Percentiles rank a stretch among this genome's conserved stretches.
These are phyloP conservation scores for Plicaturopsis crispa DNA, from an alignment of 768 basidiomycete genomes.

Conservation along the genomic window DNA sequence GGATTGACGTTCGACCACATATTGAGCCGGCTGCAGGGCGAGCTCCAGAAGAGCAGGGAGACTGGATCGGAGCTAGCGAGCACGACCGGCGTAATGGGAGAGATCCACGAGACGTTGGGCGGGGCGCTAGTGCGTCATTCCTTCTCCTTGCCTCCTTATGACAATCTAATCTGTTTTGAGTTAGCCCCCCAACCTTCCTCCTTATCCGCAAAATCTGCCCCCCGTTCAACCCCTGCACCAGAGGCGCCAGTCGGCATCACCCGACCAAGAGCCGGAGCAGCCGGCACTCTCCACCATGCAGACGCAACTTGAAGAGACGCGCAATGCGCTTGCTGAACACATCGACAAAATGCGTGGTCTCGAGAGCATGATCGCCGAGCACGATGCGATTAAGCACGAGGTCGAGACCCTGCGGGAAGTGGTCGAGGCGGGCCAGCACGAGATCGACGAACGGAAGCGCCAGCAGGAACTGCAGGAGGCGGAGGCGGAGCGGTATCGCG, in stretches of 20 bases:
- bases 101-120: slow-evolving; percentile 88
- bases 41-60: slow-evolving; percentile 93
- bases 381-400: slow-evolving; percentile 77
- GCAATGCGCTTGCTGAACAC: slow-evolving; percentile 65
- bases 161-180: slow-evolving; percentile 7
- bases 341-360: slow-evolving; percentile 79
- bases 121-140: slow-evolving; percentile 60
- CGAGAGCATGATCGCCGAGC: slow-evolving; percentile 76
- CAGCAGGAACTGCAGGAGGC: slow-evolving; percentile 13
- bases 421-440: slow-evolving; percentile 58
- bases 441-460: slow-evolving; percentile 24
- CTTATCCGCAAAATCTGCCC: slow-evolving; percentile 60
- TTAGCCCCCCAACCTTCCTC: slow-evolving; percentile 54
- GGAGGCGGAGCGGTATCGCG: slow-evolving; percentile 27
- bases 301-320: slow-evolving; percentile 77
- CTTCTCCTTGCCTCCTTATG: slow-evolving; percentile 1
- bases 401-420: slow-evolving; percentile 64
- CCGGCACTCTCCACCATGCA: slow-evolving; percentile 55
- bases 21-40: slow-evolving; percentile 78
- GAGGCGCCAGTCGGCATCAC: not conserved
- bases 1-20: slow-evolving; percentile 92
- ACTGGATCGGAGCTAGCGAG: slow-evolving; percentile 81
- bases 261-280: not conserved
- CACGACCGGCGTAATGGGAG: slow-evolving; percentile 71
- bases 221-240: slow-evolving; percentile 50